Conservation (phyloP, 1,139 yeast species). For the Nakaseomyces glabratus region DNA sequence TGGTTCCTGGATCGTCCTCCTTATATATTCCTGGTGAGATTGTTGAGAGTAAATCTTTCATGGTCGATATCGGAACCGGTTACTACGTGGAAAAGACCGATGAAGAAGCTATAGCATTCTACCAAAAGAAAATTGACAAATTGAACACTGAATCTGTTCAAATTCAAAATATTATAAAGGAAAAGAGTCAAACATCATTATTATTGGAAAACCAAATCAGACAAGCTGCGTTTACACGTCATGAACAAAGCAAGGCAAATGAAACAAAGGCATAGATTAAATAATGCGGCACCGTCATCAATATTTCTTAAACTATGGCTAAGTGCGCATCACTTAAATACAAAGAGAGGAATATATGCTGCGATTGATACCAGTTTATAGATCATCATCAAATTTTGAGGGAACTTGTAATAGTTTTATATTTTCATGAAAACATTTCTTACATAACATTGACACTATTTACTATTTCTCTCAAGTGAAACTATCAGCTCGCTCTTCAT, state of each 20-base stretch:
- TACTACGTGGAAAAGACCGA: conserved; percentile 78
- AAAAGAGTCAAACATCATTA: conserved; percentile 36
- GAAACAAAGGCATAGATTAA: conserved; percentile 46
- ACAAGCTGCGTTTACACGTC: conserved; percentile 22
- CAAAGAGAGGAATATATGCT: too few relatives aligned
- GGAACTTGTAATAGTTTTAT: too few relatives aligned
- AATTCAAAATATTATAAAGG: conserved; percentile 62
- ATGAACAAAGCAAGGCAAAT: conserved; percentile 14
- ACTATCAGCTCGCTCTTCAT: too few relatives aligned
- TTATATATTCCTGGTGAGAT: conserved; percentile 80
- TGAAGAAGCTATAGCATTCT: conserved; percentile 62
- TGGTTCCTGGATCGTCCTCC: conserved; percentile 85
- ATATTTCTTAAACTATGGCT: too few relatives aligned
- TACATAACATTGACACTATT: too few relatives aligned
- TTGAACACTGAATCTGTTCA: conserved; percentile 66
- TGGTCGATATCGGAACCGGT: conserved; percentile 96
- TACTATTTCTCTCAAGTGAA: too few relatives aligned
- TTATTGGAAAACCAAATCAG: conserved; percentile 29
- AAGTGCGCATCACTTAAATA: too few relatives aligned
- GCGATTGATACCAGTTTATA: too few relatives aligned
- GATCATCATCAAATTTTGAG: too few relatives aligned
- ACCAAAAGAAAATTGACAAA: conserved; percentile 63
- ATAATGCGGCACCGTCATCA: too few relatives aligned
- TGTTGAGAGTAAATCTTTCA: conserved; percentile 53
- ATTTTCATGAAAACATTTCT: too few relatives aligned